Evolutionary conservation across 2,329 filamentous ascomycete genomes (phyloP), one percentile per base, ranked within the genome.

Genomic region (Sporothrix luriei): DNA sequence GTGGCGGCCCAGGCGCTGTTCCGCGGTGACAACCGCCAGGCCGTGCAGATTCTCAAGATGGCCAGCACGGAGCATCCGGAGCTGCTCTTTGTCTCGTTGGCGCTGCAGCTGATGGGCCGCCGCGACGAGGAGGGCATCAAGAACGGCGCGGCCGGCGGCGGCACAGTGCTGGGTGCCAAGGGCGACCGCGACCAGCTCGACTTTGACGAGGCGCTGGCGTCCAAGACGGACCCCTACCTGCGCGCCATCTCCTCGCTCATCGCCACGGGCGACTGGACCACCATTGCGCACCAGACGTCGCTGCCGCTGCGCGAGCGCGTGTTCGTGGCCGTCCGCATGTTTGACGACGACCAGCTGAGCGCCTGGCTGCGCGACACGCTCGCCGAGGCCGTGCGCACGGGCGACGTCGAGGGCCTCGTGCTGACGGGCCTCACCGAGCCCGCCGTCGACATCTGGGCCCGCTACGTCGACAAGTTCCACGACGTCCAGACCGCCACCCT

Each of bases 401-500:
- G 92, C 62, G 89, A 94, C 75, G 86, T 94, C 65, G 90, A 93
- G 78, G 92, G 89, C 43, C 87, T 95, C 52, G 86, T 93, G 2
- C 84, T 96, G 14, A 92, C 91, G 0, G 92, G 92, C 49, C 89
- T 96, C 71, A 89, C 88, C 2, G 90, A 92, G 73, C 82, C 83
- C 68, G 84, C 90, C 66, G 88, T 94, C 70, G 90, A 93, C 76
- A 87, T 95, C 21, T 86, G 94, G 71, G 90, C 91, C 71, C 87
- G 87, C 66, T 93, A 93, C 78, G 85, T 95, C 59, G 84, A 89
- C 74, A 90, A 90, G 74, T 93, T 90, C 77, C 85, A 88, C 76
- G 92, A 94, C 77, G 84, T 92, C 29, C 92, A 96, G 79, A 93
- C 91, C 1, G 90, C 91, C 1, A 90, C 91, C 0, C 83, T 95